These are phyloP conservation scores for Phytophthora melonis DNA, from an alignment of 352 stramenopile species.

Conservation along the genomic window DNA sequence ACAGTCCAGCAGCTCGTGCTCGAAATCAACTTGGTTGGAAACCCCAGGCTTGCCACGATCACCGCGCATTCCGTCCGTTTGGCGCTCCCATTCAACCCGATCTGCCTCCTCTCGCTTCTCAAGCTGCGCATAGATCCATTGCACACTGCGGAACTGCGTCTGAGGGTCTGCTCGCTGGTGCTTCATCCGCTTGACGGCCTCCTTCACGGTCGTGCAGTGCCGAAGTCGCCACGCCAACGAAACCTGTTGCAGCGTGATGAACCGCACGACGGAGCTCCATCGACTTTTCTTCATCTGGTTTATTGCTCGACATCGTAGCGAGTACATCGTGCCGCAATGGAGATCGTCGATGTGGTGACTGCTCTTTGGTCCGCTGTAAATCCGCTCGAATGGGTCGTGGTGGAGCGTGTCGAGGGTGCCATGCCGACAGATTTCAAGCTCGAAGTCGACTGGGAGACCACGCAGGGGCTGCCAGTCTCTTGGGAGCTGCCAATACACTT, in stretches of 20 bases:
- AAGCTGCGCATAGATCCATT: constrained; percentile 65
- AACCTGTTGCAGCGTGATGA: constrained; percentile 59
- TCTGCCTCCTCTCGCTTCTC: constrained; percentile 40
- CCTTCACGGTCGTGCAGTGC: constrained; percentile 55
- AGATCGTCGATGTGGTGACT: constrained; percentile 51
- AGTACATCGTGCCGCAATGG: constrained; percentile 50
- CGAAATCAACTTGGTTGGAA: constrained; percentile 27
- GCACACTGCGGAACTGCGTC: constrained; percentile 47
- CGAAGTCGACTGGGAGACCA: constrained; percentile 53
- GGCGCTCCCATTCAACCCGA: constrained; percentile 27
- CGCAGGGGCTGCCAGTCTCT: constrained; percentile 52
- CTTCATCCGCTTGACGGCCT: constrained; percentile 55
- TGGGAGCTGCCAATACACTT: constrained; percentile 70
- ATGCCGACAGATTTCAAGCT: constrained; percentile 66
- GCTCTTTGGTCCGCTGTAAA: constrained; percentile 47
- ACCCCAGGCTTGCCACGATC: constrained; percentile 19
- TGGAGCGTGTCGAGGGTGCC: constrained; percentile 3
- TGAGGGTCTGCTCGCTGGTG: constrained; percentile 36
- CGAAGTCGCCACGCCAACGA: constrained; percentile 67
- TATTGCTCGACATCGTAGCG: constrained; percentile 56
- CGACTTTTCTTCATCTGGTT: constrained; percentile 61
- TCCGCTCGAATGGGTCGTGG: constrained; percentile 47
- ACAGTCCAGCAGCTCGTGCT: constrained; percentile 43
- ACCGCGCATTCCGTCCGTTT: constrained; percentile 21
- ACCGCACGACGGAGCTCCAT: constrained; percentile 60